Percentiles rank a stretch among this genome's conserved stretches.
phyloP scores from a whole-genome alignment of 331 rosid genomes.

The Phaseolus coccineus region DNA sequence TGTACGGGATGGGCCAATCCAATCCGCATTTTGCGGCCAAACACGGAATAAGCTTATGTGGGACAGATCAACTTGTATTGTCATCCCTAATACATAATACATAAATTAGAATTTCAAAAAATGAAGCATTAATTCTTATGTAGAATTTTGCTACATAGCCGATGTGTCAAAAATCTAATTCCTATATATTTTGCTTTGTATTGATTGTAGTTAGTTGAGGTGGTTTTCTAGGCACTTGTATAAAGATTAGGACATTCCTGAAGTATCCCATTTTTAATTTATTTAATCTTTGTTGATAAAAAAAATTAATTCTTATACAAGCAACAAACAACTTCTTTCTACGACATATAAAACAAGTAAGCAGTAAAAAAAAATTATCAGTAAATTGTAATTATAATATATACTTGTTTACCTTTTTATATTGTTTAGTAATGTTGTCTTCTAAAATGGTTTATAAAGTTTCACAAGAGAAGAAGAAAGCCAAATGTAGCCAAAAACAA shows the following conservation, averaged over 20 bases:
- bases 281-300: no score
- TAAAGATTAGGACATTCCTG: no score
- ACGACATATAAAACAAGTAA: not conserved
- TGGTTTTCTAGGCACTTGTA: no score
- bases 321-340: not conserved
- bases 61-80: no score
- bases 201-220: no score
- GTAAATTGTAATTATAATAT: not conserved
- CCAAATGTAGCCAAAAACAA: slow-evolving; percentile 54
- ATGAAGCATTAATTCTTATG: not conserved
- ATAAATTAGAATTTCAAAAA: not conserved
- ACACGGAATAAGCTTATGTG: no score
- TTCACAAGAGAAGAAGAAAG: slow-evolving; percentile 49
- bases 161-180: no score
- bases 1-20: no score
- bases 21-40: no score
- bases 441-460: slow-evolving; percentile 21
- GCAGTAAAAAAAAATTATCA: not conserved
- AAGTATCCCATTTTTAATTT: no score
- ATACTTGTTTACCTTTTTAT: not conserved
- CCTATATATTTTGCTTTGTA: no score
- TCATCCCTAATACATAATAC: not conserved
- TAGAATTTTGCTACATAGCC: no score
- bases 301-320: not conserved
- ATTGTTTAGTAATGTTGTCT: not conserved